Percentiles rank a stretch among this genome's conserved stretches.
phyloP scores from a whole-genome alignment of 2,329 filamentous ascomycete species.

The Aspergillus sp. region DNA sequence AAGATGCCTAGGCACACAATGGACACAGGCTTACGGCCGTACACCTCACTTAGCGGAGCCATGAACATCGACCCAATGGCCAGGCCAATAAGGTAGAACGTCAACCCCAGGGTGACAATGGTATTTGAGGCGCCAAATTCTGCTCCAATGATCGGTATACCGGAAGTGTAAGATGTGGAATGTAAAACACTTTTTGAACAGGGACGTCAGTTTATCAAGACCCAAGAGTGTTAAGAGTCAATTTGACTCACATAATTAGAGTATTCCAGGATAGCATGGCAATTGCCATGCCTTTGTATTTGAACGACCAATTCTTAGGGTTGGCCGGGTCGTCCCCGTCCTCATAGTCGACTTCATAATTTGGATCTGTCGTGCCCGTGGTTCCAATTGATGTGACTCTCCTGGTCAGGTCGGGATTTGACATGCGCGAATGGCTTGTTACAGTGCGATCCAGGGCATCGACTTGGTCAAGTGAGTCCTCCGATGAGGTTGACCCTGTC shows the following conservation, averaged over 20 bases:
- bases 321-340: conserved; percentile 62
- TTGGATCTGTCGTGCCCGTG: conserved; percentile 51
- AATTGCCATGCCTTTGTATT: conserved; percentile 57
- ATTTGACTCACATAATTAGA: conserved; percentile 48
- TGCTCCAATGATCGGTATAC: conserved; percentile 65
- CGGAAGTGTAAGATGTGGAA: conserved; percentile 76
- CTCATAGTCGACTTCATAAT: conserved; percentile 73
- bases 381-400: conserved; percentile 48
- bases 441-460: conserved; percentile 29
- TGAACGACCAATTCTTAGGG: conserved; percentile 67
- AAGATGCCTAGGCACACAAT: conserved; percentile 65
- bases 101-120: conserved; percentile 72
- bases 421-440: conserved; percentile 30
- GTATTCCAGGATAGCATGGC: conserved; percentile 59
- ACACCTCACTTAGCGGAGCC: conserved; percentile 62
- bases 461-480: conserved; percentile 26
- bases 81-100: conserved; percentile 74
- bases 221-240: neutral
- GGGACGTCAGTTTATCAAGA: neutral
- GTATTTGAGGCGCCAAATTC: conserved; percentile 63
- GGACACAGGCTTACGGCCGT: conserved; percentile 60
- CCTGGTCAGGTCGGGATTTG: conserved; percentile 37
- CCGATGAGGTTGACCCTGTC: conserved; percentile 26
- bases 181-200: conserved; percentile 58
- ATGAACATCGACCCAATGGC: conserved; percentile 70